Conservation (phyloP, 2,329 filamentous ascomycete genomes). For the Claviceps africana region DNA sequence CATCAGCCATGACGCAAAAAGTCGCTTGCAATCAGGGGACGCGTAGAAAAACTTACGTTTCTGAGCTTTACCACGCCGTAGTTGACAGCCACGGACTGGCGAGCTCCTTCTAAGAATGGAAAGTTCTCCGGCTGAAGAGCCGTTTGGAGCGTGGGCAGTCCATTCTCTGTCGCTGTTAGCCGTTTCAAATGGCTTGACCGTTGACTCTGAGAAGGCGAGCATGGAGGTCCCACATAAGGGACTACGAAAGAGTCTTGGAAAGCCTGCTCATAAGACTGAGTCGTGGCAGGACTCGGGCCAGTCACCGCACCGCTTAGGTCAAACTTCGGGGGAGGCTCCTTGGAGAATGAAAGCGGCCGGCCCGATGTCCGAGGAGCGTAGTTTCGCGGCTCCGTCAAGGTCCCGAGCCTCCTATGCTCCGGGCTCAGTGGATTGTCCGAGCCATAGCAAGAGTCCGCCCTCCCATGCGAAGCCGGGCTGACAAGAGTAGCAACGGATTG, state of each 20-base stretch:
- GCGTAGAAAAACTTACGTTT: conserved; percentile 28
- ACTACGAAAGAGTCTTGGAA: neutral
- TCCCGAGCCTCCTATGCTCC: conserved; percentile 5
- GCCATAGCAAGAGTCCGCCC: neutral
- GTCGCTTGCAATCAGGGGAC: too few relatives aligned
- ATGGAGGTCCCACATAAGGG: neutral
- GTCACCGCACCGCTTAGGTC: conserved; percentile 9
- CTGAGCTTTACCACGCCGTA: conserved; percentile 34
- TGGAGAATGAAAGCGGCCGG: conserved; percentile 8
- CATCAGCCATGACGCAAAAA: neutral
- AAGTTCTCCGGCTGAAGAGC: conserved; percentile 27
- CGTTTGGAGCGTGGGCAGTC: conserved; percentile 19
- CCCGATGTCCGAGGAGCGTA: conserved; percentile 24
- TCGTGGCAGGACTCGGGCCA: neutral
- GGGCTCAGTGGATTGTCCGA: conserved; percentile 6
- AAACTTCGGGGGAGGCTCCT: conserved; percentile 25
- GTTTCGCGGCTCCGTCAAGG: conserved; percentile 27
- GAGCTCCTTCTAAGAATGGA: conserved; percentile 30
- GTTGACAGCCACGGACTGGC: conserved; percentile 15
- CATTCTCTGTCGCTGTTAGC: conserved; percentile 20
- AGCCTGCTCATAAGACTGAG: neutral
- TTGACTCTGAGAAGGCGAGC: neutral
- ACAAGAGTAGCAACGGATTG: conserved; percentile 2
- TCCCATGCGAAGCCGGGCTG: neutral
- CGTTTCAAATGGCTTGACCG: conserved; percentile 23